phyloP scores from a whole-genome alignment of 2,329 filamentous ascomycete genomes.

The Aureobasidium sp. region DNA sequence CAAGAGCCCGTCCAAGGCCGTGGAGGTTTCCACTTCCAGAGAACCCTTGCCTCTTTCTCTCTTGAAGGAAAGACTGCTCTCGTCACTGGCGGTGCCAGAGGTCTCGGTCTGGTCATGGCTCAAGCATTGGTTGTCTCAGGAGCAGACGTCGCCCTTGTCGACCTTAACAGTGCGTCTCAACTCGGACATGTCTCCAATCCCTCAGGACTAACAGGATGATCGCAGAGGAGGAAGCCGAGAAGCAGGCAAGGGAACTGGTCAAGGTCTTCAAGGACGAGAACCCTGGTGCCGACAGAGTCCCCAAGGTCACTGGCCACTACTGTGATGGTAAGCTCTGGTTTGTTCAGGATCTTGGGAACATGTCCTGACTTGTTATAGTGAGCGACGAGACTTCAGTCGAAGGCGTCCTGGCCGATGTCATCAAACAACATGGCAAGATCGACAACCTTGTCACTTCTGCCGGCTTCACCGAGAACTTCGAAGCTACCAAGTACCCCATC shows the following conservation, averaged over 20 bases:
- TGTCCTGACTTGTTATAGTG: constrained; percentile 39
- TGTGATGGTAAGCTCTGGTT: constrained; percentile 49
- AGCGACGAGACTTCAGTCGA: constrained; percentile 73
- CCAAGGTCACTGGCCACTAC: constrained; percentile 83
- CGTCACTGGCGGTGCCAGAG: constrained; percentile 84
- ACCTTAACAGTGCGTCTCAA: constrained; percentile 69
- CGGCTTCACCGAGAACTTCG: constrained; percentile 92
- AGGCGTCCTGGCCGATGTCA: constrained; percentile 61
- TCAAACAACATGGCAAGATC: constrained; percentile 66
- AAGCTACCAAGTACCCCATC: constrained; percentile 82
- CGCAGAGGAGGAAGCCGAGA: constrained; percentile 72
- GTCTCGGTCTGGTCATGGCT: constrained; percentile 84
- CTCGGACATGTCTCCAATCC: neutral
- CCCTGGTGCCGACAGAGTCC: constrained; percentile 64
- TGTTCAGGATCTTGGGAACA: neutral
- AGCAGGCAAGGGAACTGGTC: constrained; percentile 66
- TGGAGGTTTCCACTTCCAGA: constrained; percentile 74
- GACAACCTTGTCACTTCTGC: constrained; percentile 93
- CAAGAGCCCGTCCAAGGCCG: constrained; percentile 66
- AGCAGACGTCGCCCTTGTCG: constrained; percentile 83
- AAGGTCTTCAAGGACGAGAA: constrained; percentile 73
- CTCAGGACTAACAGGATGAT: neutral
- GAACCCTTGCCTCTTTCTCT: constrained; percentile 78
- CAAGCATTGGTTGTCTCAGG: constrained; percentile 86
- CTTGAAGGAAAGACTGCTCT: constrained; percentile 76